phyloP scores from a whole-genome alignment of 768 basidiomycete genomes.

The Dacryopinax spathularia region DNA sequence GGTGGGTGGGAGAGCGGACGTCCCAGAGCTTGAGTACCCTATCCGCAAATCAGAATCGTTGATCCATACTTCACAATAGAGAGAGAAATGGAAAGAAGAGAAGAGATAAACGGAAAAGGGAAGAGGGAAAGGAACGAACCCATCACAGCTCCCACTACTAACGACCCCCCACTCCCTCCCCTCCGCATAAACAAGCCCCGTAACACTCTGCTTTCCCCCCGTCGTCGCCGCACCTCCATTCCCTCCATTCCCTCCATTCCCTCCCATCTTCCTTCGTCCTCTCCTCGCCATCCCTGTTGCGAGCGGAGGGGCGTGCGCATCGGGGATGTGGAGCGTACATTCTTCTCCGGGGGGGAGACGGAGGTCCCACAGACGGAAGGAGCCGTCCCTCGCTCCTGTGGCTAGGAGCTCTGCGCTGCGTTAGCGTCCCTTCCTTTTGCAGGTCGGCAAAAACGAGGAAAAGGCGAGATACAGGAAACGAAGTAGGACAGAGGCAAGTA shows the following conservation, averaged over 20 bases:
- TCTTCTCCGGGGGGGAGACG: not conserved
- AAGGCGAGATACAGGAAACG: too few species aligned
- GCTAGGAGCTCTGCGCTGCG: not conserved
- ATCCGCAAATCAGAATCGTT: not conserved
- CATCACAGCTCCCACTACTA: not conserved
- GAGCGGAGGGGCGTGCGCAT: not conserved
- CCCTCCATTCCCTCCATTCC: too few species aligned
- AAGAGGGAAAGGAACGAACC: not conserved
- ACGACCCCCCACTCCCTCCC: not conserved
- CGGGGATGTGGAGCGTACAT: not conserved
- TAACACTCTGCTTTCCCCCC: not conserved
- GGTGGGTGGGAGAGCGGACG: not conserved
- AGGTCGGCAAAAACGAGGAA: too few species aligned
- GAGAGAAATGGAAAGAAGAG: too few species aligned
- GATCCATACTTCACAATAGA: not conserved
- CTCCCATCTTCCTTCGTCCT: not conserved
- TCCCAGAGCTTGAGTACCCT: conserved; percentile 1
- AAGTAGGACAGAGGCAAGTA: too few species aligned
- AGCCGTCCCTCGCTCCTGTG: not conserved
- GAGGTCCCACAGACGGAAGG: not conserved
- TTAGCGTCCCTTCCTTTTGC: too few species aligned
- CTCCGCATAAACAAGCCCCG: not conserved
- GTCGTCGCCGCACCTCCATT: too few species aligned
- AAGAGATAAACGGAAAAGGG: too few species aligned
- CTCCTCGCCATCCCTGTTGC: not conserved